phyloP scores from a whole-genome alignment of 805 yeast species.

The Candida coquimbonensis region DNA sequence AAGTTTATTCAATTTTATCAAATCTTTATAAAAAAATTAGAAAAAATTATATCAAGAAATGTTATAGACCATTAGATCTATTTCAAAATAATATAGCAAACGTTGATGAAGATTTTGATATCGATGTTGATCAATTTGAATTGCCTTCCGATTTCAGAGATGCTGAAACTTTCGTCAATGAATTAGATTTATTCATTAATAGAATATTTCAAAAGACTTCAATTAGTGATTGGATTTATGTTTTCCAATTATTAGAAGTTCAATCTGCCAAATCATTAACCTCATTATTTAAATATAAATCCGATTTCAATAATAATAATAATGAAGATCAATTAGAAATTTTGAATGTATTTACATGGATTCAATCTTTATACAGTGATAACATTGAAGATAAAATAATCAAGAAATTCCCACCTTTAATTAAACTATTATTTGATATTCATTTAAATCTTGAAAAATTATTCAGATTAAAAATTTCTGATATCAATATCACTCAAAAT shows the following conservation, averaged over 20 bases:
- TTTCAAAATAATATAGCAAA: constrained; percentile 12
- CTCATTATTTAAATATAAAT: constrained; percentile 49
- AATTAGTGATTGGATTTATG: constrained; percentile 70
- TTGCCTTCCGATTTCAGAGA: constrained; percentile 35
- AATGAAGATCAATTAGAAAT: constrained; percentile 51
- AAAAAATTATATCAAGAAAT: constrained; percentile 60
- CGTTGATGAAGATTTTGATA: constrained; percentile 3
- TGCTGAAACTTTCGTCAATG: constrained; percentile 55
- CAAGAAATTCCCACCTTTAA: constrained; percentile 58
- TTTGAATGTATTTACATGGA: constrained; percentile 65
- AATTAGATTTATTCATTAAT: constrained; percentile 55
- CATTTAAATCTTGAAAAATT: constrained; percentile 62
- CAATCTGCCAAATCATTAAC: constrained; percentile 52
- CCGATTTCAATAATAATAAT: constrained; percentile 24
- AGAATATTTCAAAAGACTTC: constrained; percentile 51
- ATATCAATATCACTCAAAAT: constrained; percentile 46
- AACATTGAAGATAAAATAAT: constrained; percentile 34
- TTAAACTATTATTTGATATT: constrained; percentile 56
- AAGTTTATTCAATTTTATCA: constrained; percentile 25
- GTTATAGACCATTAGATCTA: constrained; percentile 48
- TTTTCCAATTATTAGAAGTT: constrained; percentile 66
- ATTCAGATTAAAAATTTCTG: constrained; percentile 57
- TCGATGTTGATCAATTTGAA: background rate
- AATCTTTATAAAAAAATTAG: constrained; percentile 57
- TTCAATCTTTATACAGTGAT: constrained; percentile 48